Evolutionary conservation across 208 protist species (phyloP).

Genomic region (Acanthamoeba quina): DNA sequence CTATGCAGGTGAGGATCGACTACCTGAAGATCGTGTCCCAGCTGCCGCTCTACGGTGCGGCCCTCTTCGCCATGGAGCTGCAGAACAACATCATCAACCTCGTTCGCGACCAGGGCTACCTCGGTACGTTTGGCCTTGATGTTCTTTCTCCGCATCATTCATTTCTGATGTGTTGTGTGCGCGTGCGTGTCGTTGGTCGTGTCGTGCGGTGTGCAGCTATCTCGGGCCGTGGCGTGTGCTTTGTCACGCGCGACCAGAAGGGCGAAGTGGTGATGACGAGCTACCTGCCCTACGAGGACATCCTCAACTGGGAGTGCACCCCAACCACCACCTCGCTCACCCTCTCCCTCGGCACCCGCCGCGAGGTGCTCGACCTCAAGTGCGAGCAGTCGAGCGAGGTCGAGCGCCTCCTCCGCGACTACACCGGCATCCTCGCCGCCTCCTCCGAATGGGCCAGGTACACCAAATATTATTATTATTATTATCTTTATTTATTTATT

Average conservation of each 20-base stretch:
- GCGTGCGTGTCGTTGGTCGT: too few relatives aligned
- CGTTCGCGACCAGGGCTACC: slow-evolving; percentile 61
- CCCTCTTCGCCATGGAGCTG: slow-evolving; percentile 71
- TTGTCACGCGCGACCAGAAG: slow-evolving; percentile 72
- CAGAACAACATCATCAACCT: slow-evolving; percentile 62
- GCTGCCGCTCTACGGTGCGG: slow-evolving; percentile 64
- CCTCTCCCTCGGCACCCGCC: background rate
- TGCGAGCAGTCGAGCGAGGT: slow-evolving; percentile 53
- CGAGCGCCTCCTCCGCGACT: slow-evolving; percentile 42
- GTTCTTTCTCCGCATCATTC: background rate
- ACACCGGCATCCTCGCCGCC: slow-evolving; percentile 37
- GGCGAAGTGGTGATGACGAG: slow-evolving; percentile 64
- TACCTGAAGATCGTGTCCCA: slow-evolving; percentile 49
- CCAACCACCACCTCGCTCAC: slow-evolving; percentile 50
- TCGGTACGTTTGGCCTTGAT: background rate
- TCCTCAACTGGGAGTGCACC: slow-evolving; percentile 63
- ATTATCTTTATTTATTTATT: background rate
- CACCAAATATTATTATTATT: background rate
- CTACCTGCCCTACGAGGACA: slow-evolving; percentile 46
- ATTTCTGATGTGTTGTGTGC: background rate
- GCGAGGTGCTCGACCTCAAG: slow-evolving; percentile 48
- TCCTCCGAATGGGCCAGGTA: slow-evolving; percentile 27
- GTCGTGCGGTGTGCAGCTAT: background rate
- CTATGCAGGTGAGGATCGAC: background rate
- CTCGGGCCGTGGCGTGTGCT: slow-evolving; percentile 42